Evolutionary conservation across 345 rosid genomes (phyloP).

Genomic region (Aegle marmelos): DNA sequence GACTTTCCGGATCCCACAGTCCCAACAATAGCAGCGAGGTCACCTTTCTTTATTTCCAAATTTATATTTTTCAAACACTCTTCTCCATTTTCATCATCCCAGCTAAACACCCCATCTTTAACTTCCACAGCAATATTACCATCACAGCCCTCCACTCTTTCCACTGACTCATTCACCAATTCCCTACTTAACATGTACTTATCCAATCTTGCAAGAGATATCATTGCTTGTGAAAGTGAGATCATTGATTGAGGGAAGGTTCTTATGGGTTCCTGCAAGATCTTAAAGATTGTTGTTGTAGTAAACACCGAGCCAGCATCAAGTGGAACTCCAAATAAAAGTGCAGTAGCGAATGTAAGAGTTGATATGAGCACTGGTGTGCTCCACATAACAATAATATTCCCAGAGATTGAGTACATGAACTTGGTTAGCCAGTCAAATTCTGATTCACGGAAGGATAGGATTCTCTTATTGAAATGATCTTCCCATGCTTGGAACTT

Average conservation of each 20-base stretch:
- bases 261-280: conserved; percentile 92
- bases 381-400: conserved; percentile 77
- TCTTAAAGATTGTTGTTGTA: conserved; percentile 76
- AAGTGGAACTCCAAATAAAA: conserved; percentile 60
- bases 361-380: conserved; percentile 76
- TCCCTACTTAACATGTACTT: conserved; percentile 78
- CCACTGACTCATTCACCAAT: conserved; percentile 54
- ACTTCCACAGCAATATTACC: conserved; percentile 62
- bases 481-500: conserved; percentile 98
- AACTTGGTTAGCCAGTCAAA: conserved; percentile 82
- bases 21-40: conserved; percentile 85
- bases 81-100: conserved; percentile 76
- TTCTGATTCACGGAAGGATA: conserved; percentile 62
- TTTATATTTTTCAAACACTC: conserved; percentile 56
- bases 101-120: conserved; percentile 62
- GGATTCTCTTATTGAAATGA: conserved; percentile 82
- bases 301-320: conserved; percentile 92
- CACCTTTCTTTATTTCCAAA: conserved; percentile 65
- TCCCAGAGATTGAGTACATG: conserved; percentile 63
- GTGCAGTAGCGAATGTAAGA: conserved; percentile 70
- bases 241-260: conserved; percentile 90
- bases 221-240: conserved; percentile 87
- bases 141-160: conserved; percentile 52
- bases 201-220: conserved; percentile 79
- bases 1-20: conserved; percentile 95